Conservation (phyloP, 306 rosid species). For the Sophora flavescens region DNA sequence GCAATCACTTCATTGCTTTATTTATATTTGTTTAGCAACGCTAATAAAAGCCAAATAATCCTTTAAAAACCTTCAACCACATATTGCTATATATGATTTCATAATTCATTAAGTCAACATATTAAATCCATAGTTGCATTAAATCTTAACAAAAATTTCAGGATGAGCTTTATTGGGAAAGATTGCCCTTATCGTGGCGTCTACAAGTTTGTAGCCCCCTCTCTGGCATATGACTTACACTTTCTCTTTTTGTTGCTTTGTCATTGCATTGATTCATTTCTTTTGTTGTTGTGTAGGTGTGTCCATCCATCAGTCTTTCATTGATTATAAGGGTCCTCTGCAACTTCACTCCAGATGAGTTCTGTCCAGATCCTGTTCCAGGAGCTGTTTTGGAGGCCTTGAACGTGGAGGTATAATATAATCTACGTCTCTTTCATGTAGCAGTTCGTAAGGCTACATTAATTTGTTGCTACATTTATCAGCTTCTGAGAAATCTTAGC, state of each 20-base stretch:
- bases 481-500: background rate
- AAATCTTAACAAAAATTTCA: too few relatives aligned
- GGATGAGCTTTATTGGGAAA: too few relatives aligned
- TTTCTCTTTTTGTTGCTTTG: slow-evolving; percentile 23
- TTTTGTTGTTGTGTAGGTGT: slow-evolving; percentile 63
- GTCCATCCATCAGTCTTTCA: slow-evolving; percentile 81
- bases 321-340: slow-evolving; percentile 86
- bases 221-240: background rate
- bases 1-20: too few relatives aligned
- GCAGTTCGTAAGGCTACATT: background rate
- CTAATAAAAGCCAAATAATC: too few relatives aligned
- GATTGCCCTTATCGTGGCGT: too few relatives aligned
- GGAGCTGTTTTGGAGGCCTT: slow-evolving; percentile 89
- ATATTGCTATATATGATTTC: too few relatives aligned
- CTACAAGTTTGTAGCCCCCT: too few relatives aligned
- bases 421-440: slow-evolving; percentile 21
- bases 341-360: slow-evolving; percentile 98
- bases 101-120: too few relatives aligned
- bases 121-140: too few relatives aligned
- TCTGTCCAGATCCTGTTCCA: slow-evolving; percentile 93
- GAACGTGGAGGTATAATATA: slow-evolving; percentile 88
- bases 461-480: slow-evolving; percentile 11
- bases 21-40: too few relatives aligned
- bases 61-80: too few relatives aligned
- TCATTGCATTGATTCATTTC: slow-evolving; percentile 24